Evolutionary conservation across 2,329 filamentous ascomycete genomes (phyloP).

Genomic region (Ascochyta rabiei): DNA sequence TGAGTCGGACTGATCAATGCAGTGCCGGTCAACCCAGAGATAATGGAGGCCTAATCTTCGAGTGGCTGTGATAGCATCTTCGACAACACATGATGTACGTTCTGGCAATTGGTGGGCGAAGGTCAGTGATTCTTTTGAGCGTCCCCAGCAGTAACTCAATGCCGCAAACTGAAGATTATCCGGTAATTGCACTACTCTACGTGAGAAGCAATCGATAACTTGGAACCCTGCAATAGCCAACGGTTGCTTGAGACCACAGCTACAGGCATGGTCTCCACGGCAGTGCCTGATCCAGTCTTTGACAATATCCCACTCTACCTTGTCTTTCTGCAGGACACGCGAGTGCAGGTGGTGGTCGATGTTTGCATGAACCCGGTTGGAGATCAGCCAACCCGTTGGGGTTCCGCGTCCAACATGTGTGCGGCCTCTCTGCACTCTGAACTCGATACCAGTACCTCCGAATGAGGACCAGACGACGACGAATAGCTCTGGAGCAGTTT

Average conservation of each 20-base stretch:
- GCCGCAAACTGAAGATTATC: neutral
- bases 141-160: constrained; percentile 15
- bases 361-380: neutral
- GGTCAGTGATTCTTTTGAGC: neutral
- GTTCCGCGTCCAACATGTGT: neutral
- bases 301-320: neutral
- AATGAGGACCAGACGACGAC: neutral
- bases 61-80: constrained; percentile 17
- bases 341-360: neutral
- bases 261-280: neutral
- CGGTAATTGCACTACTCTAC: neutral
- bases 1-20: constrained; percentile 7
- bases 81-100: constrained; percentile 4
- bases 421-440: neutral
- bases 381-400: neutral
- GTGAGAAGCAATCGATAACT: constrained; percentile 6
- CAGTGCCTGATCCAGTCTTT: neutral
- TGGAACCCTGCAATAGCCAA: constrained; percentile 1
- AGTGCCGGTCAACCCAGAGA: constrained; percentile 22
- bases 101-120: neutral
- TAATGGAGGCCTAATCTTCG: constrained; percentile 4
- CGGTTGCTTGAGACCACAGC: neutral
- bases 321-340: neutral
- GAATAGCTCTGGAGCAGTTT: neutral
- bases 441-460: neutral